These are phyloP conservation scores for Podila epigama DNA, from an alignment of 192 early-diverging fungal genomes.

Conservation along the genomic window DNA sequence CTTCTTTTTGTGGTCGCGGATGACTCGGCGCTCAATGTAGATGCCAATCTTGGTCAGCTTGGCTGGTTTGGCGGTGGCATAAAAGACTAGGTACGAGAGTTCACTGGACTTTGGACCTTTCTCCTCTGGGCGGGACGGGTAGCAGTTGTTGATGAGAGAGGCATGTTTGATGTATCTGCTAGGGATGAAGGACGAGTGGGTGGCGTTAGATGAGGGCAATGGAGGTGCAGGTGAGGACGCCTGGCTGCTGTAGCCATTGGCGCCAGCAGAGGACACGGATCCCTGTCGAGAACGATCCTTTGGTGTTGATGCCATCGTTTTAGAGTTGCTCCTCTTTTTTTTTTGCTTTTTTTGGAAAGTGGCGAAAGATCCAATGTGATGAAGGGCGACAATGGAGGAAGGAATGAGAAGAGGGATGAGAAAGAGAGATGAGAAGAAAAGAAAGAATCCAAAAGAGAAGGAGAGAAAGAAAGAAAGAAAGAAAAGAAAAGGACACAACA, in stretches of 20 bases:
- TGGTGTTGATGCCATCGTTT: slow-evolving; percentile 25
- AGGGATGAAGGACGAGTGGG: slow-evolving; percentile 47
- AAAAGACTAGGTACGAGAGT: slow-evolving; percentile 89
- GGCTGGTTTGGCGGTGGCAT: slow-evolving; percentile 85
- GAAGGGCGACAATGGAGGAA: not conserved
- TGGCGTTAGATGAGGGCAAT: slow-evolving; percentile 28
- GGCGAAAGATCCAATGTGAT: slow-evolving; percentile 1
- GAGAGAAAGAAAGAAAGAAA: not conserved
- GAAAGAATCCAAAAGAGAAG: not conserved
- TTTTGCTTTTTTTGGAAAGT: no score
- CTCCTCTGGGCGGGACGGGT: slow-evolving; percentile 68
- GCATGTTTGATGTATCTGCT: slow-evolving; percentile 78
- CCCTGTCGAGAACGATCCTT: slow-evolving; percentile 24
- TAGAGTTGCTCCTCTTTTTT: no score
- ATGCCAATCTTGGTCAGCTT: slow-evolving; percentile 91
- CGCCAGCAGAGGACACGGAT: slow-evolving; percentile 21
- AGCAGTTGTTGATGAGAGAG: slow-evolving; percentile 79
- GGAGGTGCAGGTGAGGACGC: slow-evolving; percentile 25
- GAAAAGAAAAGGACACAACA: not conserved
- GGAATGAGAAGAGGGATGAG: slow-evolving; percentile 1
- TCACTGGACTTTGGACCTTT: slow-evolving; percentile 77
- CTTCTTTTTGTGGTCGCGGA: slow-evolving; percentile 68
- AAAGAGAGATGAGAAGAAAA: not conserved
- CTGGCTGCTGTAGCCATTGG: slow-evolving; percentile 9
- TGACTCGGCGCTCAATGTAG: slow-evolving; percentile 77